Percentiles rank a stretch among this genome's conserved stretches.
phyloP scores from a whole-genome alignment of 163 green algal genomes.

The Volvox carteri region DNA sequence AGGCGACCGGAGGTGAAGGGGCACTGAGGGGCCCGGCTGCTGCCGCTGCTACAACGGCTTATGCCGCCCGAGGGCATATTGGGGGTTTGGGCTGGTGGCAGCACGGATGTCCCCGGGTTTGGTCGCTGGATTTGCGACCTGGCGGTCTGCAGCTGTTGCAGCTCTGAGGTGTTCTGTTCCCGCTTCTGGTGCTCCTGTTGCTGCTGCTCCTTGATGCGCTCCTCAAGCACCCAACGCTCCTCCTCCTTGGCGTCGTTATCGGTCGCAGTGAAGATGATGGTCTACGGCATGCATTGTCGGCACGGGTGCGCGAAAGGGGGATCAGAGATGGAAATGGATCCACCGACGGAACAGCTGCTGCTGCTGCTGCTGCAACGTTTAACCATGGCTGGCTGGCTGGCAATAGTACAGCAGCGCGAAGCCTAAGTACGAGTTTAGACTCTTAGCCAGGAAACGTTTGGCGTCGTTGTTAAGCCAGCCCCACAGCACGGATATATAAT shows the following conservation, averaged over 20 bases:
- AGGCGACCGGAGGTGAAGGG: neutral
- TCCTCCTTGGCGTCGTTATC: constrained; percentile 20
- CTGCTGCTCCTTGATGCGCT: constrained; percentile 8
- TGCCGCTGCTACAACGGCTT: neutral
- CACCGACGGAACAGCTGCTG: no score
- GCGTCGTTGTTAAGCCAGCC: no score
- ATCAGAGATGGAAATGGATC: no score
- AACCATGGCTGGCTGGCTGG: no score
- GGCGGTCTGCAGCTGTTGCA: neutral
- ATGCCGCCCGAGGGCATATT: neutral
- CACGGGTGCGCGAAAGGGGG: no score
- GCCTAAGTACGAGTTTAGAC: no score
- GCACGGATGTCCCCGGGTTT: neutral
- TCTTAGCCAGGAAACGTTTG: no score
- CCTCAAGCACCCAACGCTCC: constrained; percentile 19
- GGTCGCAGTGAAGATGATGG: constrained; percentile 24
- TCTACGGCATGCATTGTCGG: no score
- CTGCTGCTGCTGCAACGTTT: no score
- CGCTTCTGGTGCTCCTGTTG: neutral
- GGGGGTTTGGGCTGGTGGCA: neutral
- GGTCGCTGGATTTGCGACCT: neutral
- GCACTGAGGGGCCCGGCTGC: neutral
- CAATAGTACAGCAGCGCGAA: no score
- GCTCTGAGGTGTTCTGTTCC: neutral
- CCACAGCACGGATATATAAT: no score